Evolutionary conservation across 352 stramenopile genomes (phyloP), one percentile per base, ranked within the genome.

Genomic region (Proteromonas lacertae): DNA sequence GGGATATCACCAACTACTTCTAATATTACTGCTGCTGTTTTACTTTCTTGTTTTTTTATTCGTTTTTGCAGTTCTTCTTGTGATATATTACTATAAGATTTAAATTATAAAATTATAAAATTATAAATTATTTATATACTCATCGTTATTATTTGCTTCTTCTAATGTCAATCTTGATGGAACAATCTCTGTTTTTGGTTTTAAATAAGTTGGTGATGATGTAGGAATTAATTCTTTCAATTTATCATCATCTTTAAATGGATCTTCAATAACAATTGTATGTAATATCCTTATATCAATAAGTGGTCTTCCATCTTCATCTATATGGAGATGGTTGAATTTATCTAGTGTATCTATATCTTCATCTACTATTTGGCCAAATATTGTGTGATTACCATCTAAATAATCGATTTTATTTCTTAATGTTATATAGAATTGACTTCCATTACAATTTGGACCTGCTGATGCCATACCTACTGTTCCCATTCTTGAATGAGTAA

Each of bases 1-100:
- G n/a, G n/a, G n/a, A n/a, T n/a, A n/a, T 97, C 87, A 9, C 87
- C 87, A 28, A 96, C 73, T 76, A 96, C 94, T 55, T 98, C 84
- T 13, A 98, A 59, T 32, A 96, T 78, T 13, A 95, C 77, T 0
- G 81, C 80, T 20, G 77, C 63, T 20, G 66, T 84, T 41, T 87
- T 78, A 35, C 80, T 77, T 42, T 93, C 75, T 40, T 80, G 77
- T 44, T 80, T 60, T 4, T 42, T 34, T 0, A 53, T 42, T 3
- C 17, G 9, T 25, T 83, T 59, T 40, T 89, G 62, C 26, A 86
- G 66, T 52, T 87, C 64, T 47, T 82, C 60, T 33, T 75, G 65
- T 3, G 66, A 65, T 37, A 59, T 57, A 3, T 55, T 61, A 38
- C 63, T 60, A 32, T 65, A 37, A 4, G 22, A 8, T 14, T 19